These are phyloP conservation scores for Aspergillus costaricaensis DNA, from an alignment of 2,329 filamentous ascomycete genomes.

Conservation along the genomic window DNA sequence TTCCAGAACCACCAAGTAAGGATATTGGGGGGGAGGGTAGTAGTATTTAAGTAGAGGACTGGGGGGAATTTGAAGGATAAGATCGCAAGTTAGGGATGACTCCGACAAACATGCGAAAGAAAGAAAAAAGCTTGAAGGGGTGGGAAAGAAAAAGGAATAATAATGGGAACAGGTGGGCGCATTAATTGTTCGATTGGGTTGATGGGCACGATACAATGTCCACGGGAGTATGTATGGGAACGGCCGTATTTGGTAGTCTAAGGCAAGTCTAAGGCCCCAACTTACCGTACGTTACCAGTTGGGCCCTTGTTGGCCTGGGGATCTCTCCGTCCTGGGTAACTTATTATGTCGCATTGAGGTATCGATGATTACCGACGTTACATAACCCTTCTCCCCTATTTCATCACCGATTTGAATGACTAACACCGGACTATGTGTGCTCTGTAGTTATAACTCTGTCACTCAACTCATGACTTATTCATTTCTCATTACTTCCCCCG, in stretches of 20 bases:
- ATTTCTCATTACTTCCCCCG: no score
- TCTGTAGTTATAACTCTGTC: no score
- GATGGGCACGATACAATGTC: slow-evolving; percentile 5
- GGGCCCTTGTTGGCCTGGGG: slow-evolving; percentile 3
- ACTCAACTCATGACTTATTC: no score
- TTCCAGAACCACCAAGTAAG: slow-evolving; percentile 6
- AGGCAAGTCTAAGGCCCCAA: neutral
- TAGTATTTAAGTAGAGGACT: neutral
- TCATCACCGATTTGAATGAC: neutral
- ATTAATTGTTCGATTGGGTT: slow-evolving; percentile 4
- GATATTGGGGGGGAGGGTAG: neutral
- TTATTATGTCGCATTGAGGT: neutral
- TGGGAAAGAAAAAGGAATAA: neutral
- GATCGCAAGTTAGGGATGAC: slow-evolving; percentile 17
- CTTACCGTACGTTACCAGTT: neutral
- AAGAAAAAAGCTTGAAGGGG: neutral
- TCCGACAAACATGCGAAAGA: slow-evolving; percentile 9
- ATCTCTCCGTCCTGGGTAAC: neutral
- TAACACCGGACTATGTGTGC: no score
- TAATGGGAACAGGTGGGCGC: slow-evolving; percentile 3
- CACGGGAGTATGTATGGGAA: neutral
- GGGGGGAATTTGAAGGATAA: neutral
- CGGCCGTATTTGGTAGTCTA: neutral
- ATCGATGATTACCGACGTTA: neutral
- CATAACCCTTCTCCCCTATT: neutral